These are phyloP conservation scores for Claviceps sorghi DNA, from an alignment of 2,329 filamentous ascomycete genomes.

Conservation along the genomic window DNA sequence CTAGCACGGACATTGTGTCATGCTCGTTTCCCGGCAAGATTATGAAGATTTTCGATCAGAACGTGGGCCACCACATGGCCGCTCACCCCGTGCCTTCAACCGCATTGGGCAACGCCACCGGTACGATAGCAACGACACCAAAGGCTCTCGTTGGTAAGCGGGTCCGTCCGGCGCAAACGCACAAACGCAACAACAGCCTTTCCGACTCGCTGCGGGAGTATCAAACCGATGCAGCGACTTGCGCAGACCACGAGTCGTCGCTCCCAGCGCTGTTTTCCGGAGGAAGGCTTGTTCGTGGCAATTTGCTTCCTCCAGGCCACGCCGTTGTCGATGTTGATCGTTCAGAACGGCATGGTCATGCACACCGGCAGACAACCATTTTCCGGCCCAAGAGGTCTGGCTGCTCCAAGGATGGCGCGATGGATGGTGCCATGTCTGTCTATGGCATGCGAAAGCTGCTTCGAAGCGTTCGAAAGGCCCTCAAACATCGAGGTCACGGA, in stretches of 20 bases:
- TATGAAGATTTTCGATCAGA: conserved; percentile 24
- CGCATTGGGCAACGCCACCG: conserved; percentile 30
- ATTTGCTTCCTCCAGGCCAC: conserved; percentile 67
- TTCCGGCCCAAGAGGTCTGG: conserved; percentile 25
- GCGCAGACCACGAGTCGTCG: conserved; percentile 42
- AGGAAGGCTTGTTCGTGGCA: conserved; percentile 76
- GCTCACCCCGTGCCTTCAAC: conserved; percentile 43
- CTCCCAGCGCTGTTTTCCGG: conserved; percentile 53
- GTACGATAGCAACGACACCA: conserved; percentile 43
- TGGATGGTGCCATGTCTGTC: conserved; percentile 46
- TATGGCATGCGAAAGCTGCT: conserved; percentile 77
- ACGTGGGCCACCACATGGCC: conserved; percentile 28
- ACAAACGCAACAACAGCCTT: conserved; percentile 78
- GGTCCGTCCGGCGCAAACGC: conserved; percentile 41
- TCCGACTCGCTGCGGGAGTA: conserved; percentile 70
- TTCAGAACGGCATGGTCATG: conserved; percentile 29
- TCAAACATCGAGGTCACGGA: conserved; percentile 46
- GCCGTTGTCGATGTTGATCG: conserved; percentile 59
- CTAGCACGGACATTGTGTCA: conserved; percentile 46
- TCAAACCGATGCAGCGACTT: conserved; percentile 34
- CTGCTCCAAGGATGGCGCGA: conserved; percentile 32
- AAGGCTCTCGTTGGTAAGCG: conserved; percentile 44
- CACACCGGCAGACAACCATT: conserved; percentile 39
- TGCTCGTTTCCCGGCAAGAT: conserved; percentile 47
- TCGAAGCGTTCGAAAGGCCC: conserved; percentile 67